Evolutionary conservation across 2,329 filamentous ascomycete species (phyloP), one percentile per base, ranked within the genome.

Genomic region (Fusarium sp.): DNA sequence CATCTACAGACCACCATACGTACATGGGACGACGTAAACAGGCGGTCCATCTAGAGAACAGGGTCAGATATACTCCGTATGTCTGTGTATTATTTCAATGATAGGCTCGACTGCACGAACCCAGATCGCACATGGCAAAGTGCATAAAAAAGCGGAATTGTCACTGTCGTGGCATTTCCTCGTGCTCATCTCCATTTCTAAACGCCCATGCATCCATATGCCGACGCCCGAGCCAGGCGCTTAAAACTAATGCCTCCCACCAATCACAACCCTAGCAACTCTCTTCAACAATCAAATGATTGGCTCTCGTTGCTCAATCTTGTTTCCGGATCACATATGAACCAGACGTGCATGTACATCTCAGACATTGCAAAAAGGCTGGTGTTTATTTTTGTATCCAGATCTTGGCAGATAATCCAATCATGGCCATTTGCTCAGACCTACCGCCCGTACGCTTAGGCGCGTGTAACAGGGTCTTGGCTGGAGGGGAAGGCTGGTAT

Each of bases 401-500:
- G 41, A 52, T 62, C 56, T 69, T 70, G 60, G 60, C 66, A 42
- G 28, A 66, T 70, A 28, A 52, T 55, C 67, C 67, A 70, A 70
- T 70, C 66, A 70, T 66, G 52, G 24, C 24, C 34, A 55, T 66
- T 66, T 50, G 59, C 34, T 70, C 26, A 39, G 20, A 51, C 48
- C 65, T 75, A 38, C 72, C 72, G 72, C 72, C 68, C 38, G 50
- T 56, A 62, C 44, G 47, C 56, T 44, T 61, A 51, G 51, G 60
- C 68, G 72, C 59, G 59, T 72, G 51, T 48, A 50, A 69, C 59
- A 34, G 56, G 41, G 56, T 48, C 44, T 60, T 65, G 63, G 59
- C 42, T 39, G 5, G 56, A 56, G 63, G 42, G 47, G 55, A 72
- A 69, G 64, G 66, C 34, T 75, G 62, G 75, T 79, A 78, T 79